phyloP scores from a whole-genome alignment of 2,329 filamentous ascomycete species.

The Basipetospora chlamydospora region DNA sequence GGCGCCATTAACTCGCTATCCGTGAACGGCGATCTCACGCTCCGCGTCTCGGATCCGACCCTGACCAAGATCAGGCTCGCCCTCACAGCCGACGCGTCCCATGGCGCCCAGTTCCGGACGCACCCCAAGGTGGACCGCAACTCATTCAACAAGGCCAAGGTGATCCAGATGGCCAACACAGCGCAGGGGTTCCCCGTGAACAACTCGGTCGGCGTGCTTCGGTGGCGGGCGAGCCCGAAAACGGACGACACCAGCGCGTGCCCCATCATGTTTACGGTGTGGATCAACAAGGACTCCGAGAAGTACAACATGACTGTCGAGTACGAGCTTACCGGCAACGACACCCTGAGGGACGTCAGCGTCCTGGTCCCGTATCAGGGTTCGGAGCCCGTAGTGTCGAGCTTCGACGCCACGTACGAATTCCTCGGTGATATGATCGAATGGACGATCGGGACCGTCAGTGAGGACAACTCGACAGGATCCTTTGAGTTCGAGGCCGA shows the following conservation, averaged over 20 bases:
- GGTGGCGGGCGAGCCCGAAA: slow-evolving; percentile 80
- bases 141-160: slow-evolving; percentile 67
- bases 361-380: slow-evolving; percentile 78
- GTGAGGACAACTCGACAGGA: slow-evolving; percentile 67
- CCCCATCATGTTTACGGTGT: slow-evolving; percentile 92
- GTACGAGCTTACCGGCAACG: slow-evolving; percentile 78
- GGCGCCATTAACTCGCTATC: slow-evolving; percentile 75
- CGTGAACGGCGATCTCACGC: slow-evolving; percentile 81
- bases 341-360: slow-evolving; percentile 67
- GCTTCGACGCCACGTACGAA: slow-evolving; percentile 88
- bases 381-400: slow-evolving; percentile 76
- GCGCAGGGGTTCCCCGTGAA: slow-evolving; percentile 86
- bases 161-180: slow-evolving; percentile 80
- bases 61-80: slow-evolving; percentile 86
- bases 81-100: slow-evolving; percentile 59
- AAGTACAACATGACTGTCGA: slow-evolving; percentile 87
- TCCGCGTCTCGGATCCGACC: slow-evolving; percentile 76
- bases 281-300: slow-evolving; percentile 80
- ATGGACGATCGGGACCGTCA: slow-evolving; percentile 81
- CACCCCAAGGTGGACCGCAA: slow-evolving; percentile 93
- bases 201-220: slow-evolving; percentile 80
- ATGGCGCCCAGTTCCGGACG: slow-evolving; percentile 82
- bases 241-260: slow-evolving; percentile 66
- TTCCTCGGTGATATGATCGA: slow-evolving; percentile 85
- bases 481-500: slow-evolving; percentile 93